phyloP scores from a whole-genome alignment of 371 early-diverging fungal species.

The Lichtheimia ornata region DNA sequence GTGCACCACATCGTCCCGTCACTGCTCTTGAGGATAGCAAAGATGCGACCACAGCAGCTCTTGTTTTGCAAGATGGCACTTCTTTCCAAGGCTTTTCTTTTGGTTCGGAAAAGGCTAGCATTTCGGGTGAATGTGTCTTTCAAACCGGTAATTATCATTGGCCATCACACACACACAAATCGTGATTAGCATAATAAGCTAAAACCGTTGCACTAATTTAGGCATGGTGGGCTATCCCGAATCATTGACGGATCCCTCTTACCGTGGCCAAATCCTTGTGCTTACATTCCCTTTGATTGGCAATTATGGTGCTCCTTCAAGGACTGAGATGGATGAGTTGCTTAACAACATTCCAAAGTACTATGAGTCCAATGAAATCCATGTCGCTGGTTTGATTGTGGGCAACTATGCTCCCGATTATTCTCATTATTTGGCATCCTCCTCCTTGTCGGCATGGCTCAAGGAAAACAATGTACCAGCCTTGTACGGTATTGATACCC shows the following conservation, averaged over 20 bases:
- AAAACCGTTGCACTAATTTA: slow-evolving; percentile 3
- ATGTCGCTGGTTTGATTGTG: slow-evolving; percentile 86
- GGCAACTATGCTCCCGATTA: slow-evolving; percentile 84
- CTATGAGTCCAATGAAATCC: slow-evolving; percentile 87
- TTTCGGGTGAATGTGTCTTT: slow-evolving; percentile 97
- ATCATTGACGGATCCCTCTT: slow-evolving; percentile 95
- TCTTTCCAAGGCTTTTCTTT: slow-evolving; percentile 90
- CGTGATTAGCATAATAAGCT: neutral
- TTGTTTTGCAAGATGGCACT: slow-evolving; percentile 86
- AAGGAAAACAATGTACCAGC: slow-evolving; percentile 85
- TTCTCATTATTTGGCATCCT: slow-evolving; percentile 91
- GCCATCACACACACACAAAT: neutral
- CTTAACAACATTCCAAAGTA: slow-evolving; percentile 81
- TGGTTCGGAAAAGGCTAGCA: slow-evolving; percentile 83
- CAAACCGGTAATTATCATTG: slow-evolving; percentile 79
- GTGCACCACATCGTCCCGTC: slow-evolving; percentile 56
- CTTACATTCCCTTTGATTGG: slow-evolving; percentile 86
- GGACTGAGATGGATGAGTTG: slow-evolving; percentile 69
- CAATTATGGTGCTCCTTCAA: slow-evolving; percentile 93
- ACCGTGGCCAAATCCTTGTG: slow-evolving; percentile 93
- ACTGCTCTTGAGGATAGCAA: slow-evolving; percentile 54
- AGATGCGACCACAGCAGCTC: slow-evolving; percentile 59
- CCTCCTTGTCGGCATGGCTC: slow-evolving; percentile 89
- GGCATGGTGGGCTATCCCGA: slow-evolving; percentile 82
- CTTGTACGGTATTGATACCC: slow-evolving; percentile 92